Base-by-base conservation (phyloP, 805 yeast genomes). In the Yueomyces sinensis region DNA sequence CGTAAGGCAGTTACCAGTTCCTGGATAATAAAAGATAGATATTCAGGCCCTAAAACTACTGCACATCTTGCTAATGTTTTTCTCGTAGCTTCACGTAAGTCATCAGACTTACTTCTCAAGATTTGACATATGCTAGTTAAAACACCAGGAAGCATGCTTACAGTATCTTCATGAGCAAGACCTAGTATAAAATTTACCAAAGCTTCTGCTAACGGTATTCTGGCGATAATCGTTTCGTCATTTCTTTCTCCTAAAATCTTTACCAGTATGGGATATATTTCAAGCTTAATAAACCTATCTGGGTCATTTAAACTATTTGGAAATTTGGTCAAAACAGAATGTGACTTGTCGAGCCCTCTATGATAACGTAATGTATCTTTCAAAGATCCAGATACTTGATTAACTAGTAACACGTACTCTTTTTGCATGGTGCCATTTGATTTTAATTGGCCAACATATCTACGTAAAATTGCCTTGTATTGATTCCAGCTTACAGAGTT, bases 41-140 rank as follows among this genome's bases (percentile, higher is more conserved):
- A 86, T 17, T 58, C 54, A 0, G 94, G 66, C 1, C 97, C 97
- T 24, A 89, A 63, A 22, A 71, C 61, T 1, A 58, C 47, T 2
- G 81, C 65, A 32, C 86, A 74, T 41, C 69, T 70, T 17, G 82
- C 75, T 34, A 91, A 61, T 15, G 79, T 73, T 40, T 76, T 78
- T 49, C 98, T 70, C 9, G 82, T 78, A 2, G 83, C 73, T 49
- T 91, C 95, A 60, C 98, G 75, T 29, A 87, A 63, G 40, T 81
- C 94, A 54, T 84, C 95, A 3, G 87, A 72, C 50, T 83, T 74
- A 19, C 91, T 74, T 44, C 95, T 68, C 54, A 91, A 64, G 22
- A 83, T 79, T 52, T 89, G 96, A 53, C 95, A 86, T n/a, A 86
- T 67, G 42, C 76, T 74, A 0, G 95, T 82, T 42, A 91, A 63